Conservation (phyloP, 2,329 filamentous ascomycete genomes). For the Microdochium nivale region DNA sequence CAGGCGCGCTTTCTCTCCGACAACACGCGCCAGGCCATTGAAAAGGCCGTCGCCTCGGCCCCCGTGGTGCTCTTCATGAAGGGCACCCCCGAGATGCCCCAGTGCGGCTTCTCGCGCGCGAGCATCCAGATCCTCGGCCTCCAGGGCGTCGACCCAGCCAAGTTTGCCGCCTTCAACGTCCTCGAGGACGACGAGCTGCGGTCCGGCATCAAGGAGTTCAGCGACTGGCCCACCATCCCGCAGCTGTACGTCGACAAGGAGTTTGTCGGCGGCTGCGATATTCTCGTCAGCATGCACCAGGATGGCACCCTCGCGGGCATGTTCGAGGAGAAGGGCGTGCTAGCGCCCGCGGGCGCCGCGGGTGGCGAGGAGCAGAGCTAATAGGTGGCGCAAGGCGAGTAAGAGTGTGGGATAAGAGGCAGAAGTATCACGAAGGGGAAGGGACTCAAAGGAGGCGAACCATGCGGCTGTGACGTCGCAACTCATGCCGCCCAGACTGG, state of each 20-base stretch:
- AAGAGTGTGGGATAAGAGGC: no score
- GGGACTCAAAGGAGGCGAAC: no score
- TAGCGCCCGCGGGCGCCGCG: conserved; percentile 51
- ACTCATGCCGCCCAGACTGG: no score
- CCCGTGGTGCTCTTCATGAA: conserved; percentile 99
- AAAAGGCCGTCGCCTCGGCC: conserved; percentile 78
- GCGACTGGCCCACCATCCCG: conserved; percentile 97
- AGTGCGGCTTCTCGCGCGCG: conserved; percentile 93
- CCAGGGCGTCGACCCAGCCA: conserved; percentile 88
- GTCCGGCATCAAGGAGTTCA: conserved; percentile 94
- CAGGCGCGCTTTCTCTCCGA: conserved; percentile 67
- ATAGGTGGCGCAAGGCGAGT: no score
- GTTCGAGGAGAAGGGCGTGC: conserved; percentile 84
- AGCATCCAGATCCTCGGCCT: conserved; percentile 90
- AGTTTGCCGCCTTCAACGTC: conserved; percentile 98
- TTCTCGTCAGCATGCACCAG: conserved; percentile 94
- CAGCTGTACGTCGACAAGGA: conserved; percentile 94
- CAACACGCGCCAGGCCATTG: conserved; percentile 73
- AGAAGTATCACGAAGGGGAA: no score
- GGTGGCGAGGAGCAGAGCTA: conserved; percentile 27
- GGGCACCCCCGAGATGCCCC: conserved; percentile 89
- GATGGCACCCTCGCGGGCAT: conserved; percentile 88
- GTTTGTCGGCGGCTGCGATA: conserved; percentile 96
- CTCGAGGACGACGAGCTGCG: conserved; percentile 84
- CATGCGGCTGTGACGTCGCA: no score